Percentiles rank a stretch among this genome's conserved stretches.
Evolutionary conservation across 768 basidiomycete genomes (phyloP).

Genomic region (Collybiopsis luxurians): DNA sequence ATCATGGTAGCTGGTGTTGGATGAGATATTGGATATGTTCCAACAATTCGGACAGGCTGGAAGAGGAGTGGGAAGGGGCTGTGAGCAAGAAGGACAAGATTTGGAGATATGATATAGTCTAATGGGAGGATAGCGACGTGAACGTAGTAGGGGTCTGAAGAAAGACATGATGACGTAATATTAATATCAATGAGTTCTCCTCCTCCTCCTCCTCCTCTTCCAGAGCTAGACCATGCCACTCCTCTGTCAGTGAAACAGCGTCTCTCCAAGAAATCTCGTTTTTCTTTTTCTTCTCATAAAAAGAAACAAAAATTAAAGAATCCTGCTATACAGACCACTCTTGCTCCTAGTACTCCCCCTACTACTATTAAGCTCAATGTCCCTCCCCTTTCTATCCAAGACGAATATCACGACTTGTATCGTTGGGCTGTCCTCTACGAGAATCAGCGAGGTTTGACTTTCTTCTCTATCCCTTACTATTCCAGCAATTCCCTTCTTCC

Average conservation of each 20-base stretch:
- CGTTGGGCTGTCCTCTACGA: constrained; percentile 58
- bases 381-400: constrained; percentile 4
- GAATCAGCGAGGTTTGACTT: constrained; percentile 50
- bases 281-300: constrained; percentile 17
- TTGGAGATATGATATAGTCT: too few species aligned
- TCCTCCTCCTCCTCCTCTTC: constrained; percentile 34
- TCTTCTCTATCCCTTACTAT: constrained; percentile 50
- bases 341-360: not conserved
- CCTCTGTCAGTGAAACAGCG: constrained; percentile 47
- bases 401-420: constrained; percentile 34
- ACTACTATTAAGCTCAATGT: not conserved
- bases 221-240: constrained; percentile 30
- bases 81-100: constrained; percentile 62
- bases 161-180: constrained; percentile 8
- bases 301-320: too few species aligned
- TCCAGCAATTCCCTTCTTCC: constrained; percentile 48
- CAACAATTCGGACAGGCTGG: constrained; percentile 79
- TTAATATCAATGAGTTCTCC: constrained; percentile 6
- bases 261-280: constrained; percentile 32
- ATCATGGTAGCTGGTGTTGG: constrained; percentile 55
- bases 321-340: not conserved
- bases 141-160: not conserved
- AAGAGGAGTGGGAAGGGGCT: constrained; percentile 56
- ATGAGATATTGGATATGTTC: constrained; percentile 47
- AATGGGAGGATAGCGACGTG: too few species aligned